Percentiles rank a stretch among this genome's conserved stretches.
Evolutionary conservation across 2,329 filamentous ascomycete species (phyloP).

Genomic region (Aureobasidium pullulans): DNA sequence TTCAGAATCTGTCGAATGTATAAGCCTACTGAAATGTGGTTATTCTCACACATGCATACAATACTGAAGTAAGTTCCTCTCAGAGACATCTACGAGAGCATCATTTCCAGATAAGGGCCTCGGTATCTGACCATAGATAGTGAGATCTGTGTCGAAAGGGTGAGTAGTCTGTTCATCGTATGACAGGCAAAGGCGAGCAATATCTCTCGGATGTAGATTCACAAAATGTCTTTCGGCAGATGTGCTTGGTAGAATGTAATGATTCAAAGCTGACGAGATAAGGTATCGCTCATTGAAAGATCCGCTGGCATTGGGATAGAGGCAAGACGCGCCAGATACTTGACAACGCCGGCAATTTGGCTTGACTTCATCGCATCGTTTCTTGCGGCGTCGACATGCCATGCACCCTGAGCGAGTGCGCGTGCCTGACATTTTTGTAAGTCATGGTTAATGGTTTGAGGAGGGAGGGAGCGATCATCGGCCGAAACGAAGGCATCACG

Average conservation of each 20-base stretch:
- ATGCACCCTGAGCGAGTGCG: slow-evolving; percentile 3
- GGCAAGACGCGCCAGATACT: background rate
- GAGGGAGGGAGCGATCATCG: background rate
- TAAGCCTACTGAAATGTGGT: background rate
- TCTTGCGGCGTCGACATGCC: slow-evolving; percentile 2
- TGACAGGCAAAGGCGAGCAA: background rate
- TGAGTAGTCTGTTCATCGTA: background rate
- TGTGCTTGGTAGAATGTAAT: background rate
- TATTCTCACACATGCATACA: background rate
- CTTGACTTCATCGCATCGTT: background rate
- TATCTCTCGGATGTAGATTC: background rate
- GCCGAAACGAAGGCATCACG: background rate
- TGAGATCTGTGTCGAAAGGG: background rate
- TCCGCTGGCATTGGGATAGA: background rate
- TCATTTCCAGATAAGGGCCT: background rate
- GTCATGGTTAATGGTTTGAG: background rate
- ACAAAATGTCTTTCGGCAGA: background rate
- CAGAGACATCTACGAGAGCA: background rate
- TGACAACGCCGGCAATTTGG: slow-evolving; percentile 1
- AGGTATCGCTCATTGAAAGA: background rate
- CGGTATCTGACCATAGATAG: background rate
- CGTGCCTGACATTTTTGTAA: background rate
- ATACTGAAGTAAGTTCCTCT: background rate
- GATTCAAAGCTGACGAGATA: slow-evolving; percentile 1
- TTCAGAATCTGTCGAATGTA: background rate